These are phyloP conservation scores for Phytomonas sp. DNA, from an alignment of 208 protist genomes.

Conservation along the genomic window DNA sequence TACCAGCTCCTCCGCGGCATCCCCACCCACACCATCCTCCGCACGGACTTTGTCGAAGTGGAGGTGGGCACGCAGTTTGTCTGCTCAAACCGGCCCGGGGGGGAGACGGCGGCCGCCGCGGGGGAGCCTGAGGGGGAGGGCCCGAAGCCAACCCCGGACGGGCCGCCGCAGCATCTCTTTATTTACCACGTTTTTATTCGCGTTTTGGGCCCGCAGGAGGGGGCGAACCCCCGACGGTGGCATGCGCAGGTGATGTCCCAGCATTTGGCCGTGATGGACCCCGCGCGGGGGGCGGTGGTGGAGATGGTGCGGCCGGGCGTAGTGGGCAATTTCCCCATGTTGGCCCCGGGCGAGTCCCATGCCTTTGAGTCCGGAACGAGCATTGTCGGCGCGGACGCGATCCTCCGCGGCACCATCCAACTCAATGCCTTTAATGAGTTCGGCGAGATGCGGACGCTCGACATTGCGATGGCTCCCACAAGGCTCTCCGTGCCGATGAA, in stretches of 20 bases:
- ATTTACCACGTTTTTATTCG: conserved; percentile 76
- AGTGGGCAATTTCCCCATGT: conserved; percentile 60
- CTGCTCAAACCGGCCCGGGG: conserved; percentile 1
- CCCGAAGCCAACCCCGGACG: neutral
- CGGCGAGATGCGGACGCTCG: conserved; percentile 54
- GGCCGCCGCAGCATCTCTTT: conserved; percentile 39
- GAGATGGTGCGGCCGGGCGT: conserved; percentile 73
- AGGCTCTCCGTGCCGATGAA: conserved; percentile 32
- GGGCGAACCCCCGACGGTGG: conserved; percentile 55
- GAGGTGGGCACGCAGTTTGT: conserved; percentile 69
- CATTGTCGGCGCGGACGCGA: conserved; percentile 34
- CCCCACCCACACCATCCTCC: conserved; percentile 36
- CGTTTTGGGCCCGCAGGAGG: conserved; percentile 26
- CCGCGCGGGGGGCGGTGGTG: conserved; percentile 24
- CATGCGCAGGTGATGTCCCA: conserved; percentile 73
- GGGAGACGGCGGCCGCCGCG: neutral
- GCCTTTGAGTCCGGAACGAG: conserved; percentile 62
- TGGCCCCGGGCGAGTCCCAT: conserved; percentile 72
- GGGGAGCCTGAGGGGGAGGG: neutral
- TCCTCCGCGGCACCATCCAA: conserved; percentile 82
- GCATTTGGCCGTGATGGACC: conserved; percentile 63
- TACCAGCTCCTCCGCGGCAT: conserved; percentile 25
- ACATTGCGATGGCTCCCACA: conserved; percentile 64
- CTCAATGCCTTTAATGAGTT: conserved; percentile 68
- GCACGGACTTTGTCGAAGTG: conserved; percentile 69